Evolutionary conservation across 169 alveolate genomes (phyloP).

Genomic region (Plasmodium vinckei): DNA sequence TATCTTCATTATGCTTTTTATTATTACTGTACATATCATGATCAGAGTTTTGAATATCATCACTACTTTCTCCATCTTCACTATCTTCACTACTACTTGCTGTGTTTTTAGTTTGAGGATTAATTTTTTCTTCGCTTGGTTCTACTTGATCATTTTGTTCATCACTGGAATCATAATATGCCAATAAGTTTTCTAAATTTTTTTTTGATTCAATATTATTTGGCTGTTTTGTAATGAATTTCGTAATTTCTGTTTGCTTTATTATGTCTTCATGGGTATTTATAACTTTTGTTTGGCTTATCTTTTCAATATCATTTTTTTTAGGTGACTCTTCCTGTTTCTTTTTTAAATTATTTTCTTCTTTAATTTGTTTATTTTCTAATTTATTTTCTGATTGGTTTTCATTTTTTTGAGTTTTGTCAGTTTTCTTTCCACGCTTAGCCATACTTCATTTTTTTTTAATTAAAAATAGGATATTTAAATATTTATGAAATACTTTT

Average conservation of each 20-base stretch:
- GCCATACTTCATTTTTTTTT: conserved; percentile 9
- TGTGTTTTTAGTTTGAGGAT: no score
- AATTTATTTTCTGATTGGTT: not conserved
- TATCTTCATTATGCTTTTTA: not conserved
- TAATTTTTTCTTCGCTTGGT: not conserved
- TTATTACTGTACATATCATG: not conserved
- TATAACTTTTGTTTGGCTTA: not conserved
- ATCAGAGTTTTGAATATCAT: not conserved
- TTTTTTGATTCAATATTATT: conserved; percentile 9
- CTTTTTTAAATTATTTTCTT: not conserved
- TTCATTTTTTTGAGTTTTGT: not conserved
- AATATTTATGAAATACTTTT: no score
- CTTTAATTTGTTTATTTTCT: not conserved
- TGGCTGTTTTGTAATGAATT: not conserved
- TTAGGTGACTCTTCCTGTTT: not conserved
- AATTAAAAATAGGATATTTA: no score
- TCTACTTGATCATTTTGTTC: conserved; percentile 29
- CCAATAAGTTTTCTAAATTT: conserved; percentile 26
- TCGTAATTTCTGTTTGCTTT: not conserved
- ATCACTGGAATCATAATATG: conserved; percentile 44
- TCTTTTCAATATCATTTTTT: not conserved
- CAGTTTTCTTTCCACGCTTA: not conserved
- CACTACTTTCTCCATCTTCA: not conserved
- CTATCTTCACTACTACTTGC: not conserved
- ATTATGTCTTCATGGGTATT: not conserved